Base-by-base conservation (phyloP, 352 stramenopile genomes). In the Phytopythium boreale region DNA sequence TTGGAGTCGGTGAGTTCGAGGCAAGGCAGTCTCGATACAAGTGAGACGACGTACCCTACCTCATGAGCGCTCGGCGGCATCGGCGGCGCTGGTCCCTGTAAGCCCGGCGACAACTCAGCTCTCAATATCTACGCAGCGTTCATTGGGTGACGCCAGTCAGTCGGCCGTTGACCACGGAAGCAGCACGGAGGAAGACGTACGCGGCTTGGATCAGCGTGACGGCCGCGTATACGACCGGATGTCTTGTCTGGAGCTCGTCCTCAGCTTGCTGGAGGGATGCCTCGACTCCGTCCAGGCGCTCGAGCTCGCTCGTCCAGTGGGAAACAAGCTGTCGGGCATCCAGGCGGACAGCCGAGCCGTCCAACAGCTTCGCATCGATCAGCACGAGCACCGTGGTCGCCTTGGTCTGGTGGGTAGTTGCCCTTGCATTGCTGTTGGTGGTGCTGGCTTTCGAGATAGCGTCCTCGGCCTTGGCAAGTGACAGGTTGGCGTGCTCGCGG, bases 161-260 rank as follows among this genome's bases (percentile, higher is more conserved):
- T 36, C 14, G 17, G 15, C 7, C 8, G 29, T 36, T 39, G 7
- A 14, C 14, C 7, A 27, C 43, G 20, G 43, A 50, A 50, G 22
- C 8, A 52, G 10, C 11, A 27, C 22, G 22, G 24, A 52, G 27
- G 8, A 17, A 41, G 14, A 61, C 68, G 20, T 61, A 79, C 56
- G 61, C 27, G 17, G 63, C 63, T 24, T 85, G 76, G n/a, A 88
- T 79, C 6, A 71, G 34, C 7, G 51, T 56, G 6, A 72, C 72
- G 19, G 78, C 78, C 14, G 52, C 34, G 22, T 70, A 66, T 19
- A 74, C 60, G 6, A 77, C 66, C 24, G 67, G 68, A 6, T 76
- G 47, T 5, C 71, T 47, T 2, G 66, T 59, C 36, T 39, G 2
- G 9, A 86, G 26, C 44, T 68, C 26, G 1, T 44, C n/a, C 17